Conservation (phyloP, 2,329 filamentous ascomycete species). For the Fusarium sp. region DNA sequence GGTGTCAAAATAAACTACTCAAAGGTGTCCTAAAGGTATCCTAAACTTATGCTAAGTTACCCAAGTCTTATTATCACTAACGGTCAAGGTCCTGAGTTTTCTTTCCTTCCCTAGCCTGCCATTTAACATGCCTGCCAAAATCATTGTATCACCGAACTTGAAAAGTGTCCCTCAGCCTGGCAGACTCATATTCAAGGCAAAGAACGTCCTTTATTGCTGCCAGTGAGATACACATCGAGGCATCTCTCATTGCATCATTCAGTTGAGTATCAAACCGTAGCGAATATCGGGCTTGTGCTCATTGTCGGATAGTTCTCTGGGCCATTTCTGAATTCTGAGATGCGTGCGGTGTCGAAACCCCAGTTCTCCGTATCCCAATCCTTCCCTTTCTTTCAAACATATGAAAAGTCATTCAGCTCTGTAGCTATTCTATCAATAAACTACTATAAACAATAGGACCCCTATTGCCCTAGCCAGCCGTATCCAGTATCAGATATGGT, state of each 20-base stretch:
- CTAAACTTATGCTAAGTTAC: not conserved
- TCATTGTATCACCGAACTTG: not conserved
- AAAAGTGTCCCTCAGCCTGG: slow-evolving; percentile 35
- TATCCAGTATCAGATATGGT: not conserved
- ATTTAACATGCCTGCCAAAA: not conserved
- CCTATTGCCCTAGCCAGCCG: not conserved
- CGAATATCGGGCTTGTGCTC: not conserved
- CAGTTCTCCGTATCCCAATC: not conserved
- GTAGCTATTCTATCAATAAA: not conserved
- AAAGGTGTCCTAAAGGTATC: not conserved
- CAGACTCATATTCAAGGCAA: slow-evolving; percentile 15
- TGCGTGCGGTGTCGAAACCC: not conserved
- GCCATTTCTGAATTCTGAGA: too few relatives aligned
- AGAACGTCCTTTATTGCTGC: not conserved
- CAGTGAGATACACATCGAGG: not conserved
- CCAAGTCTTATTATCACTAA: not conserved
- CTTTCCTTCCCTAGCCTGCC: not conserved
- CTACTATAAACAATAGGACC: not conserved
- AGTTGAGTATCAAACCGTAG: slow-evolving; percentile 29
- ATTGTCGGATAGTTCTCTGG: not conserved
- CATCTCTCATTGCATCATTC: not conserved
- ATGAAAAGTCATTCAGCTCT: not conserved
- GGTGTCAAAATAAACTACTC: not conserved
- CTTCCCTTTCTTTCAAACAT: not conserved
- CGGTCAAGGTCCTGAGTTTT: not conserved